Base-by-base conservation (phyloP, 352 stramenopile species). In the Pythium rhizo-oryzae region DNA sequence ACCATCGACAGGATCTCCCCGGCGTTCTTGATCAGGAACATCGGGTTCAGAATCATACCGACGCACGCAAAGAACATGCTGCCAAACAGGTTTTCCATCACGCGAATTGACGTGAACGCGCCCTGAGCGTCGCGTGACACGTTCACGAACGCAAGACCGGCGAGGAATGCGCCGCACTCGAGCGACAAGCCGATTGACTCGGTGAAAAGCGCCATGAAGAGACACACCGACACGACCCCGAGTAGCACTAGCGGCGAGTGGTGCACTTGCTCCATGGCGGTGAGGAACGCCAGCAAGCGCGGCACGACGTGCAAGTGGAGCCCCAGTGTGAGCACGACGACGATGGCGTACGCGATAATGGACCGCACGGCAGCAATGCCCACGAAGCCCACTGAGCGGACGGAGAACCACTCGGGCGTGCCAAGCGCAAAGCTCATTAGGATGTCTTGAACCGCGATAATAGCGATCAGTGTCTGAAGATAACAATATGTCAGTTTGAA, bases 11-110 rank as follows among this genome's bases (percentile, higher is more conserved):
- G 49, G n/a, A 96, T 92, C 60, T 92, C 81, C 19, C 75, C 79
- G 1, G 82, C 82, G 59, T 96, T 96, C 44, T 79, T 77, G 46
- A 94, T 52, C 23, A 94, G 61, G 63, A 94, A 96, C 55, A 91
- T 84, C 8, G 88, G 88, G 62, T 94, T 85, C 49, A 96, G 62
- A 63, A 96, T 96, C 88, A 96, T 93, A 0, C 88, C 88, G 21
- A 96, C 87, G 28, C 86, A 94, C 50, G 85, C 88, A 59, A 96
- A 96, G 59, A 94, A 96, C 86, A 96, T 94, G 58, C 85, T 94
- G 0, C 88, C 88, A 50, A 96, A 96, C 44, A 96, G 58, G 59
- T 94, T 94, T 67, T 96, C 88, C 74, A 96, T 89, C 67, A 94
- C 86, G 25, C 86, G 86, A 56, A 96, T 94, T 8, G 87, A 94